Percentiles rank a stretch among this genome's conserved stretches.
Evolutionary conservation across 2,329 filamentous ascomycete species (phyloP).

Genomic region (Nemania diffusa): DNA sequence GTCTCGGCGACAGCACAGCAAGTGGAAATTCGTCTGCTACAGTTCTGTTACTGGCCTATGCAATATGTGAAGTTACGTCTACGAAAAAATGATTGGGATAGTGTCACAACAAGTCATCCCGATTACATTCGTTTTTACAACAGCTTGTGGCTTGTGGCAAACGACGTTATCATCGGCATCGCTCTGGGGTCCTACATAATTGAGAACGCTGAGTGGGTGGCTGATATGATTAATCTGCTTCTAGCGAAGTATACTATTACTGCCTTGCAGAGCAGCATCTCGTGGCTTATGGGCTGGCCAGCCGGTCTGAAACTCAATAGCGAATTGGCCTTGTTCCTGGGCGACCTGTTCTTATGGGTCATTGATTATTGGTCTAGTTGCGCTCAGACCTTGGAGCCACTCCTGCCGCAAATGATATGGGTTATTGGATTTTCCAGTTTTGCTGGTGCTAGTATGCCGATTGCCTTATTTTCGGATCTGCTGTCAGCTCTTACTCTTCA

Average conservation of each 20-base stretch:
- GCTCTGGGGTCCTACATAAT: conserved; percentile 96
- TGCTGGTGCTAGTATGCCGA: conserved; percentile 95
- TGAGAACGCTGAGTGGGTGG: conserved; percentile 89
- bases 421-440: conserved; percentile 95
- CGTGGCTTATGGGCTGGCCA: conserved; percentile 95
- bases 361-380: conserved; percentile 97
- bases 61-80: conserved; percentile 93
- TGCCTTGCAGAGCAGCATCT: conserved; percentile 87
- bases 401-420: conserved; percentile 87
- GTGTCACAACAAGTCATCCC: conserved; percentile 92
- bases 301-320: conserved; percentile 95
- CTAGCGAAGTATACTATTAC: conserved; percentile 87
- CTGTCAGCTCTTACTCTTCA: conserved; percentile 91
- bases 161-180: conserved; percentile 98
- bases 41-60: conserved; percentile 99
- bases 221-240: conserved; percentile 78
- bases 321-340: conserved; percentile 91
- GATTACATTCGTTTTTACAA: conserved; percentile 99
- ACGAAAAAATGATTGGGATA: conserved; percentile 92
- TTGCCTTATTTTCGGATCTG: conserved; percentile 93
- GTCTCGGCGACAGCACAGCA: conserved; percentile 97
- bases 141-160: conserved; percentile 96
- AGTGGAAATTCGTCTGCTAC: conserved; percentile 94
- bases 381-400: conserved; percentile 79
- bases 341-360: conserved; percentile 96